Percentiles rank a stretch among this genome's conserved stretches.
Conservation (phyloP, 768 basidiomycete genomes). For the Termitomyces sp. region DNA sequence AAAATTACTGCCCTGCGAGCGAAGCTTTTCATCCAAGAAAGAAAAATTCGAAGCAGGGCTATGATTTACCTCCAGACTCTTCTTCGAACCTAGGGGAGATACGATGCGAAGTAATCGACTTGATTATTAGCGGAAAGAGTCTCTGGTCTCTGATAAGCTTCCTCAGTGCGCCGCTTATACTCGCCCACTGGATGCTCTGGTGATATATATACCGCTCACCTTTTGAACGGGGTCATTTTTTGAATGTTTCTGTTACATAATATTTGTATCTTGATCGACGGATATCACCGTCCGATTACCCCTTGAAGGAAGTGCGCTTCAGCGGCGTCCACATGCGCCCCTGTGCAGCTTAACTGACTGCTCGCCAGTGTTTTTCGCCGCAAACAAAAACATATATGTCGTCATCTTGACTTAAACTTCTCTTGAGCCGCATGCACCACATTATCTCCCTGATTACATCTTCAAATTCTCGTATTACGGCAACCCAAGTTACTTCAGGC, state of each 20-base stretch:
- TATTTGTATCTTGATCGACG: background rate
- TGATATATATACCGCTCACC: too few relatives aligned
- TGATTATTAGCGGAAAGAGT: background rate
- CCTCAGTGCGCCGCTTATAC: background rate
- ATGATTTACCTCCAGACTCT: background rate
- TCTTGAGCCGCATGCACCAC: background rate
- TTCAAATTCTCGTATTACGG: background rate
- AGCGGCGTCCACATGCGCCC: background rate
- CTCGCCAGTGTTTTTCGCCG: background rate
- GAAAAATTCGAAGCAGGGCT: background rate
- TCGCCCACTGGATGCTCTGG: background rate
- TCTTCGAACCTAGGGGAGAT: background rate
- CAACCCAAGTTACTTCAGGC: background rate
- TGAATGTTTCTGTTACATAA: too few relatives aligned
- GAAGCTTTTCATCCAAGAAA: background rate
- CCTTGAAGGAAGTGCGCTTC: background rate
- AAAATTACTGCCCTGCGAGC: background rate
- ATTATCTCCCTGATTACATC: background rate
- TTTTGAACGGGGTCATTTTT: too few relatives aligned
- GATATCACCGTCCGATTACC: background rate
- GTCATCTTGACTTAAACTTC: background rate
- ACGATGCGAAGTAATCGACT: background rate
- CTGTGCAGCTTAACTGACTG: background rate
- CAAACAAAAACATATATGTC: background rate
- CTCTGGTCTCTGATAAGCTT: background rate